A percentile compares a stretch with the other conserved stretches of the same genome.
phyloP scores from a whole-genome alignment of 441 rosid species.

The Populus hybrid region DNA sequence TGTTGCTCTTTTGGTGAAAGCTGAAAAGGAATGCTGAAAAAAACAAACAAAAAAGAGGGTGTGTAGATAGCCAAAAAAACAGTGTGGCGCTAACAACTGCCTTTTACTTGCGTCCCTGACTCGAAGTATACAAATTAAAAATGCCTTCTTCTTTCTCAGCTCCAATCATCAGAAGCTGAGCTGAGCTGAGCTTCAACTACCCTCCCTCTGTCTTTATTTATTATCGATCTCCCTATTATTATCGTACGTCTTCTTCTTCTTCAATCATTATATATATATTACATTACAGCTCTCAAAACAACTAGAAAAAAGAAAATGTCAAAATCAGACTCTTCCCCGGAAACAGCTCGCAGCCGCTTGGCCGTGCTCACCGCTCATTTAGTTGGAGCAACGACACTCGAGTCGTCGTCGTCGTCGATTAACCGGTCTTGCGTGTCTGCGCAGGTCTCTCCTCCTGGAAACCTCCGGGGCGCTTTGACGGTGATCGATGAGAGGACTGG shows the following conservation, averaged over 20 bases:
- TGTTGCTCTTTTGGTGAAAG: too few relatives aligned
- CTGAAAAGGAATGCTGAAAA: neutral
- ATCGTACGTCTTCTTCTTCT: neutral
- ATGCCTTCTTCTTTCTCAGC: neutral
- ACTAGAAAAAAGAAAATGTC: constrained; percentile 4
- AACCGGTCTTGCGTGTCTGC: constrained; percentile 55
- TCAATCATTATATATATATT: neutral
- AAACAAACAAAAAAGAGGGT: fast-evolving
- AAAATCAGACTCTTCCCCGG: constrained; percentile 10
- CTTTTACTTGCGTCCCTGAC: neutral
- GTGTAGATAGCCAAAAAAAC: neutral
- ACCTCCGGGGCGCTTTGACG: constrained; percentile 54
- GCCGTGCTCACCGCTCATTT: constrained; percentile 73
- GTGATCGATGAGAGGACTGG: constrained; percentile 81
- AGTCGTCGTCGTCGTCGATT: constrained; percentile 18
- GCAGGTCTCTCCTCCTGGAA: constrained; percentile 44
- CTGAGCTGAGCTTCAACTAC: neutral
- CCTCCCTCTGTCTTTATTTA: neutral
- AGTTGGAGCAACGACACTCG: constrained; percentile 25
- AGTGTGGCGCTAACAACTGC: neutral
- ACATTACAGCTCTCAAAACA: too few relatives aligned
- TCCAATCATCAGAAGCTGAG: neutral
- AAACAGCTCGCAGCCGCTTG: constrained; percentile 53
- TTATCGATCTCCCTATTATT: neutral
- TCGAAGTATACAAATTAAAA: too few relatives aligned